A percentile compares a stretch with the other conserved stretches of the same genome.
Evolutionary conservation across 2,329 filamentous ascomycete species (phyloP).

Genomic region (Sporothrix variecibatus): DNA sequence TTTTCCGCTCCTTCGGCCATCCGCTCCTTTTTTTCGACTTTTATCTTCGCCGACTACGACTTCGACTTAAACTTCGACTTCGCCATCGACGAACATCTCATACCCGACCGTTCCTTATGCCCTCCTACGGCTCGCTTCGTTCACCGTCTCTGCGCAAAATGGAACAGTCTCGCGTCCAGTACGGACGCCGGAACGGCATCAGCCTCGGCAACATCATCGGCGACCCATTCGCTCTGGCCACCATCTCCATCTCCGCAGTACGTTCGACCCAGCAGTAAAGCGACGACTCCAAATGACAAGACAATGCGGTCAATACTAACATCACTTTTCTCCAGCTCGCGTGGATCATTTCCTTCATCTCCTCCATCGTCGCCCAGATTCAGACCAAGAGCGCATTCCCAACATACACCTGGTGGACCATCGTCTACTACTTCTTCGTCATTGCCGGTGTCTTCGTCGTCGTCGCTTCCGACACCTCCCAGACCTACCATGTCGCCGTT

Average conservation of each 20-base stretch:
- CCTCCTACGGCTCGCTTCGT: conserved; percentile 69
- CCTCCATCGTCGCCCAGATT: conserved; percentile 72
- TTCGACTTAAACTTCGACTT: not conserved
- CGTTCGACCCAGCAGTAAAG: conserved; percentile 38
- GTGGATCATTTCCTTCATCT: conserved; percentile 90
- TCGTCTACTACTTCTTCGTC: conserved; percentile 81
- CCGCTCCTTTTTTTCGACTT: not conserved
- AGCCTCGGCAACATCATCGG: conserved; percentile 87
- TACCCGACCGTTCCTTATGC: conserved; percentile 58
- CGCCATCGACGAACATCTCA: not conserved
- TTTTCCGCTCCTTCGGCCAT: not conserved
- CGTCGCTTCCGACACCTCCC: conserved; percentile 78
- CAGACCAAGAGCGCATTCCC: conserved; percentile 62
- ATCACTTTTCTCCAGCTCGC: conserved; percentile 64
- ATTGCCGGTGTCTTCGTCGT: conserved; percentile 80
- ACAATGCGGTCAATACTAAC: not conserved
- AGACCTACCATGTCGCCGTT: conserved; percentile 89
- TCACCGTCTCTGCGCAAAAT: conserved; percentile 80
- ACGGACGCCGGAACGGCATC: conserved; percentile 62
- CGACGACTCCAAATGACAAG: not conserved
- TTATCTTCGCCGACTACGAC: not conserved
- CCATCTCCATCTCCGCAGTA: conserved; percentile 88
- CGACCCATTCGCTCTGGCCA: conserved; percentile 93
- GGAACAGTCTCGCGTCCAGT: conserved; percentile 65
- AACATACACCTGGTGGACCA: conserved; percentile 89